Evolutionary conservation across 2,329 filamentous ascomycete species (phyloP), one percentile per base, ranked within the genome.

Genomic region (Cercospora sp.): DNA sequence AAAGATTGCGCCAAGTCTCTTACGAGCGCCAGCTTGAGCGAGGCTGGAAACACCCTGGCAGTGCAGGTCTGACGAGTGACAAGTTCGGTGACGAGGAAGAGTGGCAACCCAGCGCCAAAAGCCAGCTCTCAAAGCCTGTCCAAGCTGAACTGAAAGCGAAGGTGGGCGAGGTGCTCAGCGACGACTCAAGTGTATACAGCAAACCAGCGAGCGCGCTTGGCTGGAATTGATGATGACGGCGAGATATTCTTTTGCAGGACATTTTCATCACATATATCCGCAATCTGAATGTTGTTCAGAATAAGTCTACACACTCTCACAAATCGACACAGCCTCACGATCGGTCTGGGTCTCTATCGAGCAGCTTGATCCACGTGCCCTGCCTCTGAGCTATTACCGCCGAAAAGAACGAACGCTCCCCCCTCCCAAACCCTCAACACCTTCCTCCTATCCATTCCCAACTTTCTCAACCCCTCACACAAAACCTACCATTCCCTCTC

Each of bases 1-100:
- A 87, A 55, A 79, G 87, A 5, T 76, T 89, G 58, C 81, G 87
- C 10, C 79, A 82, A n/a, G 80, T 89, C 1, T 86, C 84, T 5
- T 88, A 86, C 71, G 82, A 87, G 73, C 80, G 83, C 53, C 87
- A 89, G 71, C 69, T 87, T 6, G 85, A 85, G 69, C 82, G 84
- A 5, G 86, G 86, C 0, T 82, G 85, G 76, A 80, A 75, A 53
- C 79, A 81, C n/a, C 82, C 86, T 0, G 85, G 84, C 0, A 80
- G 80, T 24, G 80, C 81, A 2, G 85, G 84, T 1, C 72, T 84
- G 49, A 84, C 82, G 1, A 79, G 74, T 3, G 82, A 85, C 71
- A 75, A 78, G 3, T 73, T 73, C 8, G 74, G 74, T 3, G 74
- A 76, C 55, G 71, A 65, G 34, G 61, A 62, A 37, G 58, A 62